Conservation (phyloP, 2,329 filamentous ascomycete genomes). For the Exophiala oligosperma region DNA sequence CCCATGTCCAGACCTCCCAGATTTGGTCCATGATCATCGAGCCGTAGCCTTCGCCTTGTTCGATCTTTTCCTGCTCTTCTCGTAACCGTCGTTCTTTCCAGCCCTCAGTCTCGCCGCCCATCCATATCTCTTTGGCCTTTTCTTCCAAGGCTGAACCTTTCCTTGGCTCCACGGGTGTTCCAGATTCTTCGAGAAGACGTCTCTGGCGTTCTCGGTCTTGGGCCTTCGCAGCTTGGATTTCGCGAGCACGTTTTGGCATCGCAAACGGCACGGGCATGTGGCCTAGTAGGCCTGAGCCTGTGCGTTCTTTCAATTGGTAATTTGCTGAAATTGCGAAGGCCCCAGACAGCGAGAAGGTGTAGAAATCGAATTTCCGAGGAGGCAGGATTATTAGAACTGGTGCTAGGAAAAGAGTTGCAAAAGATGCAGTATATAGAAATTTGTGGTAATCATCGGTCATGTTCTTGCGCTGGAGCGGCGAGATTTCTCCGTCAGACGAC, state of each 20-base stretch:
- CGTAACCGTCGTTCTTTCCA: conserved; percentile 41
- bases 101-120: conserved; percentile 40
- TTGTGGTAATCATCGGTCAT: conserved; percentile 19
- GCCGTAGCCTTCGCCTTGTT: conserved; percentile 42
- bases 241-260: conserved; percentile 8
- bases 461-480: conserved; percentile 3
- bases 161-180: conserved; percentile 7
- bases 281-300: conserved; percentile 38
- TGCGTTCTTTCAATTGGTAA: conserved; percentile 46
- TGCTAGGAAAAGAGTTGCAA: conserved; percentile 52
- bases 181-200: conserved; percentile 29
- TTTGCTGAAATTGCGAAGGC: conserved; percentile 52
- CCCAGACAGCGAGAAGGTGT: conserved; percentile 55
- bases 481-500: background rate
- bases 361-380: conserved; percentile 62
- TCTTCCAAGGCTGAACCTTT: conserved; percentile 14
- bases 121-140: conserved; percentile 29
- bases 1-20: conserved; percentile 40
- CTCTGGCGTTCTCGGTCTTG: conserved; percentile 20
- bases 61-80: conserved; percentile 41
- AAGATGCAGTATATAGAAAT: conserved; percentile 44
- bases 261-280: conserved; percentile 28
- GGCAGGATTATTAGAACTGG: conserved; percentile 58
- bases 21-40: conserved; percentile 48
- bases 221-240: conserved; percentile 18